These are phyloP conservation scores for Kuraishia molischiana DNA, from an alignment of 805 yeast species.

Conservation along the genomic window DNA sequence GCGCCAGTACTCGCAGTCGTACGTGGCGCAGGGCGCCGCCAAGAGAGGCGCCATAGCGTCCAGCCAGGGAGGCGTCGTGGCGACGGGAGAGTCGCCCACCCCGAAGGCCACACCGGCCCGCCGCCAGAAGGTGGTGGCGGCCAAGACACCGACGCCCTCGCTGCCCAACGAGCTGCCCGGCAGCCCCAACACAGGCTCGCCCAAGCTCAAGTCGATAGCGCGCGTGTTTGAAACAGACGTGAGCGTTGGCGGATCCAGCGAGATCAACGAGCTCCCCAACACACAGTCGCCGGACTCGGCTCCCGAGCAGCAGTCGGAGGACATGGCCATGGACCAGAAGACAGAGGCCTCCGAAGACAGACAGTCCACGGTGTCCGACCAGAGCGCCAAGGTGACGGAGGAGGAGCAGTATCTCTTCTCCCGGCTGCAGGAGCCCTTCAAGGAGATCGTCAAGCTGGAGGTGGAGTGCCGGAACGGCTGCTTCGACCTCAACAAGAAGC, in stretches of 20 bases:
- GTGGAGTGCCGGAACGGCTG: constrained; percentile 64
- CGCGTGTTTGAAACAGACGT: constrained; percentile 14
- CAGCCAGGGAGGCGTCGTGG: too few species aligned
- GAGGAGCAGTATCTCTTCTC: constrained; percentile 61
- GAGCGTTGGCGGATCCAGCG: constrained; percentile 15
- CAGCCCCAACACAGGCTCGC: neutral
- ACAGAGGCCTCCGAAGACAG: constrained; percentile 6
- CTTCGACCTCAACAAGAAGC: constrained; percentile 42
- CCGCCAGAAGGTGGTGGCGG: neutral
- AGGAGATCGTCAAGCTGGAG: constrained; percentile 57
- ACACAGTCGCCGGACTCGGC: constrained; percentile 9
- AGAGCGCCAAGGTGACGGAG: neutral
- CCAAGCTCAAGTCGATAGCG: constrained; percentile 3
- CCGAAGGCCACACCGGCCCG: too few species aligned
- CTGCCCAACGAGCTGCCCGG: neutral
- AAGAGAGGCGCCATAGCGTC: constrained; percentile 13
- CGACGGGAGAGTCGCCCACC: too few species aligned
- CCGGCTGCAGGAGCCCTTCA: constrained; percentile 67
- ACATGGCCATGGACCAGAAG: constrained; percentile 3
- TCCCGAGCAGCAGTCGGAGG: constrained; percentile 3
- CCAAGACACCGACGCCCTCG: neutral
- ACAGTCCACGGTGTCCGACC: neutral
- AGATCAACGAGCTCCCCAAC: constrained; percentile 10
- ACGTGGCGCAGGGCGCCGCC: constrained; percentile 9
- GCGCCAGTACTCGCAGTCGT: constrained; percentile 20